Base-by-base conservation (phyloP, 768 basidiomycete genomes). In the Pleurotus pulmonarius region DNA sequence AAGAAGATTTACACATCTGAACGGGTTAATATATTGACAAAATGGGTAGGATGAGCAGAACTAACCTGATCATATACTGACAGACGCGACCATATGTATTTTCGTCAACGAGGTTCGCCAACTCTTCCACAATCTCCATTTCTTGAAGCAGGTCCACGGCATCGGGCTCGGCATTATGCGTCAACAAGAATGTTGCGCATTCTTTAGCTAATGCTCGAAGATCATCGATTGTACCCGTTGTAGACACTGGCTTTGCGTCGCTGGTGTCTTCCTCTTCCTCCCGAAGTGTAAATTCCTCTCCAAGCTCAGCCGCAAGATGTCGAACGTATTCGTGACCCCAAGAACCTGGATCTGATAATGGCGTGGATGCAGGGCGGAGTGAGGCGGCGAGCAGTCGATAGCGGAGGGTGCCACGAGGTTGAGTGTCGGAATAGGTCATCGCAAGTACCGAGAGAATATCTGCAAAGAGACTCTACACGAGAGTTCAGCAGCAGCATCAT, bases 321-420 rank as follows among this genome's bases (percentile, higher is more conserved):
- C 96, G 87, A 54, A 98, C 92, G 66, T 99, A 99, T 77, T 99
- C 97, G 68, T 99, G 95, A 3, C 97, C 97, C 97, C 97, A 99
- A 29, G 86, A 81, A n/a, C 96, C 95, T 0, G 97, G 95, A 61
- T 94, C 92, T 2, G 88, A 80, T 18, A 91, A 82, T 3, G 85
- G 83, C 2, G 88, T 83, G 40, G 83, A 77, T 15, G 80, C 65
- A 34, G 86, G 83, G 45, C 83, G 82, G 48, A 88, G 75, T 15
- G 87, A 82, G 7, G 86, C 83, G 5, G 92, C 88, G 37, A 94
- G 79, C 18, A 98, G 82, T 46, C 95, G 90, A 74, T 97, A 98
- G 60, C 86, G 85, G 25, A 99, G 86, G 2, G 97, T 99, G 56
- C 96, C 96, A 48, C 97, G 88, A 40, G 94, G 93, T 74, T 97